Conservation (phyloP, 148 eudicot species). For the Rhododendron williamsianum region DNA sequence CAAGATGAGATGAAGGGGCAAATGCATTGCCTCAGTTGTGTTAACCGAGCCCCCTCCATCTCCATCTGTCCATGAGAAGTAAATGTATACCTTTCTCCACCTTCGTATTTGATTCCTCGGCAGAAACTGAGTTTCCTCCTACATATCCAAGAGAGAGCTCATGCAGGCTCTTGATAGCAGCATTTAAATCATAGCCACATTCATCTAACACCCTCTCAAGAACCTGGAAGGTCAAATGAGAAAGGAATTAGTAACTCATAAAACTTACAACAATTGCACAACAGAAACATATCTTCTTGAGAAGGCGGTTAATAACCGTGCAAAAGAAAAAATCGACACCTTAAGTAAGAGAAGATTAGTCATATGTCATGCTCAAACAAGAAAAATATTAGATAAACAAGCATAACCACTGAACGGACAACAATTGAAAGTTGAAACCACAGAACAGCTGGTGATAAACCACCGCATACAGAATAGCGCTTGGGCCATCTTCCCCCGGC, state of each 20-base stretch:
- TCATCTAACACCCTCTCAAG: slow-evolving; percentile 61
- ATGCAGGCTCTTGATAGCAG: slow-evolving; percentile 64
- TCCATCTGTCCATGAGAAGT: neutral
- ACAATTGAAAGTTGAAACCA: neutral
- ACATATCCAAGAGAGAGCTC: slow-evolving; percentile 45
- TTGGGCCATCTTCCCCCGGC: neutral
- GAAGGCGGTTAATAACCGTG: neutral
- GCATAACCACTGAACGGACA: neutral
- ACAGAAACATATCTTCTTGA: neutral
- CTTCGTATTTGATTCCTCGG: slow-evolving; percentile 30
- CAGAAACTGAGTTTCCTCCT: slow-evolving; percentile 23
- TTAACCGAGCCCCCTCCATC: neutral
- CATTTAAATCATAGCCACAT: slow-evolving; percentile 62
- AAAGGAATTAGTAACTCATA: slow-evolving; percentile 5
- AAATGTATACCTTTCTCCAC: slow-evolving; percentile 40
- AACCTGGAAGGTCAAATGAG: slow-evolving; percentile 29
- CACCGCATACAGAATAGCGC: neutral
- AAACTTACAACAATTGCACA: neutral
- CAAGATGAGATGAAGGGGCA: neutral
- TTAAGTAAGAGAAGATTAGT: neutral
- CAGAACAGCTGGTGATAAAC: neutral
- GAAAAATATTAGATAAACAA: neutral
- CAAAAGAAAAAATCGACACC: neutral
- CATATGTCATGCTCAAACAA: neutral
- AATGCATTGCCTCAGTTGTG: neutral